Evolutionary conservation across 805 yeast species (phyloP).

Genomic region (Sporopachydermia quercuum): DNA sequence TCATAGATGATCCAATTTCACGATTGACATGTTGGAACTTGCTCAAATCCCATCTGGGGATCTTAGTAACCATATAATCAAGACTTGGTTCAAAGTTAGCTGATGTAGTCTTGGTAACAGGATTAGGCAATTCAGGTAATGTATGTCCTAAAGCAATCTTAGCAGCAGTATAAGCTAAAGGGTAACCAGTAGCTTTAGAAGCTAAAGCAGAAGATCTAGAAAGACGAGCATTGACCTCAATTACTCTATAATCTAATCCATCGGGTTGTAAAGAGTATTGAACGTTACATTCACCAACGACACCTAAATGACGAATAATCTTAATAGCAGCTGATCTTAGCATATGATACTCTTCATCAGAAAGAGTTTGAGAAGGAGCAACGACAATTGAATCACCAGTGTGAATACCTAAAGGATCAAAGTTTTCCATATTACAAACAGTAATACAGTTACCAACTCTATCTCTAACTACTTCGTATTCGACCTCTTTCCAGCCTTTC

Average conservation of each 20-base stretch:
- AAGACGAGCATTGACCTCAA: conserved; percentile 93
- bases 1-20: conserved; percentile 91
- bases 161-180: conserved; percentile 97
- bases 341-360: conserved; percentile 97
- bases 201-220: conserved; percentile 97
- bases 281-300: conserved; percentile 97
- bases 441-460: conserved; percentile 94
- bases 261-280: conserved; percentile 95
- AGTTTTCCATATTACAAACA: conserved; percentile 98
- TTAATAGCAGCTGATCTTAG: conserved; percentile 94
- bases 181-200: conserved; percentile 97
- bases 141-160: conserved; percentile 92
- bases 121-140: conserved; percentile 87
- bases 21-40: conserved; percentile 93
- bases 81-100: conserved; percentile 96
- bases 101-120: conserved; percentile 89
- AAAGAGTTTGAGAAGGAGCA: conserved; percentile 94
- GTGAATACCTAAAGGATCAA: conserved; percentile 95
- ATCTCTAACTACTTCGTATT: conserved; percentile 96
- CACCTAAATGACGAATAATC: conserved; percentile 94
- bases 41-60: conserved; percentile 95
- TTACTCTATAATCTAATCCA: conserved; percentile 88
- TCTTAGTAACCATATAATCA: conserved; percentile 92
- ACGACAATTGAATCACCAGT: conserved; percentile 98
- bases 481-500: conserved; percentile 99